Conservation (phyloP, 306 rosid species). For the Dicorynia guianensis region DNA sequence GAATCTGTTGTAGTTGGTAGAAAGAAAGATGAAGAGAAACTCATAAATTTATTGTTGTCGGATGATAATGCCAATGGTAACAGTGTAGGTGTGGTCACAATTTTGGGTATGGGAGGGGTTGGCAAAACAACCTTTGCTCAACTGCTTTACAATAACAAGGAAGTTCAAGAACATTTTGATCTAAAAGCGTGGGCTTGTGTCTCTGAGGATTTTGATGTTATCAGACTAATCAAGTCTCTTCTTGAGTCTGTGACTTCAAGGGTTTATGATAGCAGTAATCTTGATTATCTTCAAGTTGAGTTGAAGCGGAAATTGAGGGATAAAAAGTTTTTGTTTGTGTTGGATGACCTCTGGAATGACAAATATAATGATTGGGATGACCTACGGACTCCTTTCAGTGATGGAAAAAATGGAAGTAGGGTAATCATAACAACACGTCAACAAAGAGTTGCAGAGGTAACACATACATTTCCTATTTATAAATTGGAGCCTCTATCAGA, state of each 20-base stretch:
- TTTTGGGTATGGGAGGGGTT: conserved; percentile 31
- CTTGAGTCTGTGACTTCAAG: conserved; percentile 26
- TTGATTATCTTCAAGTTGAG: conserved; percentile 45
- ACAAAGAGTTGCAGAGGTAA: conserved; percentile 46
- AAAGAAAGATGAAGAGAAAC: conserved; percentile 34
- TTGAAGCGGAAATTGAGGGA: conserved; percentile 30
- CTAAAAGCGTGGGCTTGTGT: conserved; percentile 39
- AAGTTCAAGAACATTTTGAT: conserved; percentile 33
- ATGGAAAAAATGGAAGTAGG: conserved; percentile 49
- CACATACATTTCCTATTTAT: conserved; percentile 48
- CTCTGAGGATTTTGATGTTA: conserved; percentile 40
- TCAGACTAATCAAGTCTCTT: conserved; percentile 44
- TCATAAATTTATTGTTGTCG: background rate
- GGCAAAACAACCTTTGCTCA: conserved; percentile 46
- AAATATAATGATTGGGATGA: conserved; percentile 50
- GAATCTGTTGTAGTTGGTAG: conserved; percentile 37
- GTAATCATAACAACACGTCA: conserved; percentile 49
- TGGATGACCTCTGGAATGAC: conserved; percentile 51
- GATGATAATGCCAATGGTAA: background rate
- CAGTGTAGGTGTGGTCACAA: conserved; percentile 22
- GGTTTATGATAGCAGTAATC: conserved; percentile 35
- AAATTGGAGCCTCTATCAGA: conserved; percentile 36
- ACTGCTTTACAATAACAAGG: conserved; percentile 29
- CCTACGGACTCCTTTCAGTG: conserved; percentile 27
- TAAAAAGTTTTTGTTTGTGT: conserved; percentile 44